These are phyloP conservation scores for Filosporella fistucella DNA, from an alignment of 495 filamentous ascomycete genomes.

Conservation along the genomic window DNA sequence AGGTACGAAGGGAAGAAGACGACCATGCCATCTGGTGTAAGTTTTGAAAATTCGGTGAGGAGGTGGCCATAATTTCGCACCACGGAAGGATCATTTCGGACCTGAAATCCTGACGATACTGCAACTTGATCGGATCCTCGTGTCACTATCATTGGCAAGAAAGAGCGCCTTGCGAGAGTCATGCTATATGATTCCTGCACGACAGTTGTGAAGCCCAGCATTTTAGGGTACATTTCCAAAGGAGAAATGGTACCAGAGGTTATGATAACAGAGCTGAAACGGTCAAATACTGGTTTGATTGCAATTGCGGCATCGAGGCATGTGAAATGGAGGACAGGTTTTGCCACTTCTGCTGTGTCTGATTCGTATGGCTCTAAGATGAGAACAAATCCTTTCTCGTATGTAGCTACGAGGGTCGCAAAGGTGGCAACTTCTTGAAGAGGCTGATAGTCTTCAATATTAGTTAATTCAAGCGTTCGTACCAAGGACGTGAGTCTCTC, in stretches of 20 bases:
- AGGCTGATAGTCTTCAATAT: conserved; percentile 96
- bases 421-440: conserved; percentile 98
- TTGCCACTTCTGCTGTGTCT: conserved; percentile 91
- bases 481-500: conserved; percentile 94
- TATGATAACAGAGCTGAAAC: conserved; percentile 96
- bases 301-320: conserved; percentile 98
- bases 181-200: conserved; percentile 96
- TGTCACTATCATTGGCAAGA: conserved; percentile 96
- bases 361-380: conserved; percentile 97
- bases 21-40: conserved; percentile 95
- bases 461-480: conserved; percentile 90
- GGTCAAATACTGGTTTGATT: conserved; percentile 95
- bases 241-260: conserved; percentile 97
- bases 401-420: conserved; percentile 95
- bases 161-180: conserved; percentile 92
- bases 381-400: conserved; percentile 93
- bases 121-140: conserved; percentile 89
- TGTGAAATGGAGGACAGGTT: conserved; percentile 92
- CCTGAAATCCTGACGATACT: conserved; percentile 86
- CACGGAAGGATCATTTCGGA: conserved; percentile 89
- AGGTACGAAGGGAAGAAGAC: conserved; percentile 99
- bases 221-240: conserved; percentile 98
- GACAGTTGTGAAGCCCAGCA: conserved; percentile 88
- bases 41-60: conserved; percentile 85
- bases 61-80: conserved; percentile 94